Evolutionary conservation across 108 stramenopile species (phyloP).

Genomic region (Licmophora abbreviata): DNA sequence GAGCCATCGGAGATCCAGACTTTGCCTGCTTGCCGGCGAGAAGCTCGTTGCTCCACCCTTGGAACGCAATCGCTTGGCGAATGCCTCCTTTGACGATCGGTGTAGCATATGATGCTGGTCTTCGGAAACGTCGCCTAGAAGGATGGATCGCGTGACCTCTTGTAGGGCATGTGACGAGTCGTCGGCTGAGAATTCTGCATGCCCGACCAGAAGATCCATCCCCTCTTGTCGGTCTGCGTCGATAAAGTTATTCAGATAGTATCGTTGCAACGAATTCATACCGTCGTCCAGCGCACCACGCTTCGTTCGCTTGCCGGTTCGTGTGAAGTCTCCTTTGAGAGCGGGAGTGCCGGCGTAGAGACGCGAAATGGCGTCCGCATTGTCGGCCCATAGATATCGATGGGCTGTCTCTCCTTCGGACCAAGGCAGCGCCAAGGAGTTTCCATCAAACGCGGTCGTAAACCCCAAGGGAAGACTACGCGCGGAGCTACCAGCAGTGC

Average conservation of each 20-base stretch:
- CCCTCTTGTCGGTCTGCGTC: slow-evolving; percentile 95
- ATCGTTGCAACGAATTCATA: slow-evolving; percentile 91
- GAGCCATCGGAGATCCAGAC: slow-evolving; percentile 44
- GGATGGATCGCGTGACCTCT: neutral
- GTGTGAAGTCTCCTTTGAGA: slow-evolving; percentile 91
- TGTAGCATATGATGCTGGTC: slow-evolving; percentile 4
- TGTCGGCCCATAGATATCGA: slow-evolving; percentile 81
- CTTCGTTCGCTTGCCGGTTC: slow-evolving; percentile 87
- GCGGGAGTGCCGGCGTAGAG: slow-evolving; percentile 94
- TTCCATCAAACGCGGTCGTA: slow-evolving; percentile 16
- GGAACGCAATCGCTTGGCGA: neutral
- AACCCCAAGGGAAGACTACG: slow-evolving; percentile 27
- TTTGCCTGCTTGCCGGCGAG: neutral
- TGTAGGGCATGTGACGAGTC: too few species aligned
- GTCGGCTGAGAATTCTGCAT: slow-evolving; percentile 29
- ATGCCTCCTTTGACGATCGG: neutral
- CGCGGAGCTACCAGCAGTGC: neutral
- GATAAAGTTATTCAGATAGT: slow-evolving; percentile 92
- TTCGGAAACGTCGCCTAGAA: slow-evolving; percentile 15
- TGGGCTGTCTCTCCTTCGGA: slow-evolving; percentile 57
- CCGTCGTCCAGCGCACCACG: slow-evolving; percentile 91
- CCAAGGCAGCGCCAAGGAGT: slow-evolving; percentile 58
- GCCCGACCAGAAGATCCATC: slow-evolving; percentile 87
- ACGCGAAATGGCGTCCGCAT: slow-evolving; percentile 87
- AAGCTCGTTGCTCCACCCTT: neutral